These are phyloP conservation scores for Entrophospora sp. DNA, from an alignment of 192 early-diverging fungal genomes.

Conservation along the genomic window DNA sequence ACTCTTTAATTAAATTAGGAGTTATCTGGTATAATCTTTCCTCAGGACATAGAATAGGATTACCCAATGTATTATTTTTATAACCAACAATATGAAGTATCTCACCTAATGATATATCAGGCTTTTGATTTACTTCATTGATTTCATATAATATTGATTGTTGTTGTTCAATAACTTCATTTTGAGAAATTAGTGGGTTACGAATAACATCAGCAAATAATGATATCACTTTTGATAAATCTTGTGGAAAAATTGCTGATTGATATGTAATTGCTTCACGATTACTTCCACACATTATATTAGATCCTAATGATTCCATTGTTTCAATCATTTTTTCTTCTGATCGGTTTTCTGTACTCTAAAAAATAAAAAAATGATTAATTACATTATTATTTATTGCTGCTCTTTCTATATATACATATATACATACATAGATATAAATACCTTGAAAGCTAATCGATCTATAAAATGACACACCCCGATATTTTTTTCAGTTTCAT, in stretches of 20 bases:
- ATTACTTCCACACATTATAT: conserved; percentile 79
- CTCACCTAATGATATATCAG: conserved; percentile 82
- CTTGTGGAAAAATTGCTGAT: conserved; percentile 79
- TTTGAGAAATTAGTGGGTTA: conserved; percentile 58
- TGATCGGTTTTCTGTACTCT: conserved; percentile 62
- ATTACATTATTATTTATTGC: background rate
- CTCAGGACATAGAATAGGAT: conserved; percentile 64
- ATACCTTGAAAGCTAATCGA: conserved; percentile 87
- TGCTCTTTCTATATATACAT: too few species aligned
- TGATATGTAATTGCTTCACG: conserved; percentile 96
- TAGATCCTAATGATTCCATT: conserved; percentile 84
- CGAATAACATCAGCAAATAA: conserved; percentile 77
- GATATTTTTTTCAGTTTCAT: conserved; percentile 58
- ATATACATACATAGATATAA: background rate
- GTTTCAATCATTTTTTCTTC: conserved; percentile 61
- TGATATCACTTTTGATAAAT: conserved; percentile 59
- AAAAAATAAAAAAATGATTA: background rate
- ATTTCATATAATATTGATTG: conserved; percentile 79
- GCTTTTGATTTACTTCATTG: conserved; percentile 74
- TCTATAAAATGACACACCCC: conserved; percentile 85
- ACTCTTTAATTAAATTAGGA: conserved; percentile 56
- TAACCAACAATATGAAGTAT: conserved; percentile 79
- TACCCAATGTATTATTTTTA: conserved; percentile 69
- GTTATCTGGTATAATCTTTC: conserved; percentile 60
- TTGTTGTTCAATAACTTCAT: conserved; percentile 77